Evolutionary conservation across 179 eudicot genomes (phyloP), one percentile per base, ranked within the genome.

Genomic region (Kewa caespitosa): DNA sequence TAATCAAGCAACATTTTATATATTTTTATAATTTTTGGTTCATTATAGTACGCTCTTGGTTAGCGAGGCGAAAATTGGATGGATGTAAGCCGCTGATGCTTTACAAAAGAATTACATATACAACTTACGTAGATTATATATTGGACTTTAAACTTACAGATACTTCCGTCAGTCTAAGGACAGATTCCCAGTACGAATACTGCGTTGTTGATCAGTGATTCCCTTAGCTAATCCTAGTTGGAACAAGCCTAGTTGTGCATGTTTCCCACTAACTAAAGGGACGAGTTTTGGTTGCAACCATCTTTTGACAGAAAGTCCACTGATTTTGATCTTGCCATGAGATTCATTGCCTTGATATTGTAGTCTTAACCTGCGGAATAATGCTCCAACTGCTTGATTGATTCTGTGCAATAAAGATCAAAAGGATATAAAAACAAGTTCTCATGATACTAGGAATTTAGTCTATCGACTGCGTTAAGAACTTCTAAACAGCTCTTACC

Each of bases 261-360:
- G 86, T 69, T 81, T 89, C 69, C 80, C 85, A 42, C 64, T 72
- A 68, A 83, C 79, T 66, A 87, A 85, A 73, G 88, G 79, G 72
- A 52, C 75, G 73, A 84, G 84, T 72, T 86, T 93, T 8, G 97
- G 99, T 79, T 86, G 90, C 72, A 95, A 80, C 99, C 99, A 95
- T 79, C 74, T 91, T 74, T 81, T 95, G 60, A 90, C 80, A 46
- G 83, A 81, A 66, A 89, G 85, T 41, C 97, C 98, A 69, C 74
- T 86, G 67, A 95, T 82, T 74, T 88, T 89, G 74, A 95, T 89
- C 81, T 95, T 95, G 61, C 99, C 99, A 66, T 76, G 84, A 42
- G 99, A 93, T 78, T 89, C 99, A 43, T 85, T 86, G 34, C 97
- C 99, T 74, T 79, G 88, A 81, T 93, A 95, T 70, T 87, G 67